Percentiles rank a stretch among this genome's conserved stretches.
Conservation (phyloP, 495 filamentous ascomycete genomes). For the Annulohypoxylon stygium region DNA sequence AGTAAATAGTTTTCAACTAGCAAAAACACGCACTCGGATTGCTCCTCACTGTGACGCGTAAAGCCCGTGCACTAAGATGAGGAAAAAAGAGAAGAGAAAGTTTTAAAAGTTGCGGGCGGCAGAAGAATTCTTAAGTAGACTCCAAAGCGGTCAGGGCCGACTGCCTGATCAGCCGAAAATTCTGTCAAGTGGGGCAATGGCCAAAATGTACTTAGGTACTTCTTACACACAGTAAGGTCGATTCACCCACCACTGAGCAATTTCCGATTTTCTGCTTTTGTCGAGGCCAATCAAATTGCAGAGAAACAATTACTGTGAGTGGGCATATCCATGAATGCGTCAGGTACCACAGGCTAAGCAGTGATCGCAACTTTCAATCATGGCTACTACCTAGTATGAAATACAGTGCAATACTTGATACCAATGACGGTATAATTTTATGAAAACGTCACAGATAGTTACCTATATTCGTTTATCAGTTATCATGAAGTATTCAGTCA, state of each 20-base stretch:
- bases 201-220: not conserved
- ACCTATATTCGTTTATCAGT: too few species aligned
- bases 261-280: not conserved
- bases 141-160: constrained; percentile 48
- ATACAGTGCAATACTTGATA: too few species aligned
- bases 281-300: constrained; percentile 13
- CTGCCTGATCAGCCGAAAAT: constrained; percentile 34
- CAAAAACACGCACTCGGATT: constrained; percentile 69
- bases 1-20: constrained; percentile 70
- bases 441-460: too few species aligned
- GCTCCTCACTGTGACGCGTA: constrained; percentile 68
- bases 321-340: not conserved
- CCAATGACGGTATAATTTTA: too few species aligned
- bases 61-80: constrained; percentile 66
- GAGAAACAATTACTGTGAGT: too few species aligned
- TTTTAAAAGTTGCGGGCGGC: constrained; percentile 33
- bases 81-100: constrained; percentile 49
- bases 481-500: not conserved
- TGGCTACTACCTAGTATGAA: too few species aligned
- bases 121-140: constrained; percentile 43
- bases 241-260: not conserved
- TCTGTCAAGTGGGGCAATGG: constrained; percentile 33
- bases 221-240: too few species aligned
- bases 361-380: too few species aligned
- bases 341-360: not conserved